These are phyloP conservation scores for Capsella rubella DNA, from an alignment of 441 rosid species.

Conservation along the genomic window DNA sequence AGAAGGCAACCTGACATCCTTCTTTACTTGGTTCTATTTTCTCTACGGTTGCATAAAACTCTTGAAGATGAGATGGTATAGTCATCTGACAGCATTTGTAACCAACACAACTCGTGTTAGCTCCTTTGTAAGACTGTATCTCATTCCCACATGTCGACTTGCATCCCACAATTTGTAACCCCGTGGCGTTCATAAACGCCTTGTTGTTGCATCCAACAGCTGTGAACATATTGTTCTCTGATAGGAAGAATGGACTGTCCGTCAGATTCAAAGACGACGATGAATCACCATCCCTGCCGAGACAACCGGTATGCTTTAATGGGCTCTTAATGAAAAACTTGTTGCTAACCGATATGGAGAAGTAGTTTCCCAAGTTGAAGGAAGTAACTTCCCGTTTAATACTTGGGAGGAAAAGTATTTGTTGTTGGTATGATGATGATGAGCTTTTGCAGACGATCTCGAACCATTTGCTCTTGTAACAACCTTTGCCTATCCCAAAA, in stretches of 20 bases:
- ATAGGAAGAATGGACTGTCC: constrained; percentile 37
- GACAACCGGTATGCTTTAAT: neutral
- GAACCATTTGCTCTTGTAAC: constrained; percentile 31
- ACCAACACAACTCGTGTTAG: constrained; percentile 4
- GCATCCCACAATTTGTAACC: constrained; percentile 31
- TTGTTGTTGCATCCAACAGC: constrained; percentile 52
- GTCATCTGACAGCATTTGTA: constrained; percentile 23
- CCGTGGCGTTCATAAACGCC: constrained; percentile 26
- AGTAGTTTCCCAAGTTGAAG: constrained; percentile 11
- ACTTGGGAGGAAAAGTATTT: neutral
- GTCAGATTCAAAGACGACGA: constrained; percentile 8
- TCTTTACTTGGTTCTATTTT: neutral
- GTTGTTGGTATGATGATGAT: neutral
- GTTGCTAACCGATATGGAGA: neutral
- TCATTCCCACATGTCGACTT: constrained; percentile 20
- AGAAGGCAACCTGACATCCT: constrained; percentile 30
- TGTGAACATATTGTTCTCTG: constrained; percentile 39
- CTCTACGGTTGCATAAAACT: constrained; percentile 21
- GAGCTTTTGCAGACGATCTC: constrained; percentile 33
- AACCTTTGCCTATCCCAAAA: constrained; percentile 45
- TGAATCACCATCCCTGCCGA: neutral
- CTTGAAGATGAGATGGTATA: constrained; percentile 34
- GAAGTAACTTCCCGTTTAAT: neutral
- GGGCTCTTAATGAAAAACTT: constrained; percentile 28
- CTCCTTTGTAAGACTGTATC: neutral